Evolutionary conservation across 2,329 filamentous ascomycete species (phyloP).

Genomic region (Aspergillus fumigatus): DNA sequence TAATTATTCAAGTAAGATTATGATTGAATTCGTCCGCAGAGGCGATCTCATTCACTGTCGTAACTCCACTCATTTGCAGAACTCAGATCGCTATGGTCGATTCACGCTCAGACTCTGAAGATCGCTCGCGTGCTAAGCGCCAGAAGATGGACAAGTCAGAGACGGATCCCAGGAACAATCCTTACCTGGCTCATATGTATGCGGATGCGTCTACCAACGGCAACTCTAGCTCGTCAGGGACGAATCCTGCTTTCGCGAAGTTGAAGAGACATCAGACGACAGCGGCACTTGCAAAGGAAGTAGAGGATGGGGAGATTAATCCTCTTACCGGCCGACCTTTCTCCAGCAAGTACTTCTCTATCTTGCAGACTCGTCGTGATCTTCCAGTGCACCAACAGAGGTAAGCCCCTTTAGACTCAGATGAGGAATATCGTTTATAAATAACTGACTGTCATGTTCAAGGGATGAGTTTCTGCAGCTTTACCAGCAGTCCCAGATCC

Average conservation of each 20-base stretch:
- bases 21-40: slow-evolving; percentile 10
- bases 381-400: slow-evolving; percentile 90
- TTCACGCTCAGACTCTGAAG: slow-evolving; percentile 51
- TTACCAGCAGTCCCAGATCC: slow-evolving; percentile 90
- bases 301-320: slow-evolving; percentile 77
- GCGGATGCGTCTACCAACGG: slow-evolving; percentile 46
- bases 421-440: background rate
- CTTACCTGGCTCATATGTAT: slow-evolving; percentile 89
- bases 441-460: slow-evolving; percentile 6
- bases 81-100: slow-evolving; percentile 47
- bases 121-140: slow-evolving; percentile 50
- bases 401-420: slow-evolving; percentile 40
- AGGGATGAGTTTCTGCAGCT: slow-evolving; percentile 89
- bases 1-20: slow-evolving; percentile 12
- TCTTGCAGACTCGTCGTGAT: slow-evolving; percentile 75
- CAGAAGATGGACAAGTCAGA: slow-evolving; percentile 48
- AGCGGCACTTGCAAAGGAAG: slow-evolving; percentile 63
- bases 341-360: slow-evolving; percentile 82
- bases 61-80: slow-evolving; percentile 6
- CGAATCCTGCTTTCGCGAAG: slow-evolving; percentile 53
- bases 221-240: slow-evolving; percentile 17
- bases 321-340: slow-evolving; percentile 77
- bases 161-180: slow-evolving; percentile 62
- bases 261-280: slow-evolving; percentile 80
- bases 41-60: slow-evolving; percentile 7